Base-by-base conservation (phyloP, 2,329 filamentous ascomycete species). In the Claviceps humidiphila region DNA sequence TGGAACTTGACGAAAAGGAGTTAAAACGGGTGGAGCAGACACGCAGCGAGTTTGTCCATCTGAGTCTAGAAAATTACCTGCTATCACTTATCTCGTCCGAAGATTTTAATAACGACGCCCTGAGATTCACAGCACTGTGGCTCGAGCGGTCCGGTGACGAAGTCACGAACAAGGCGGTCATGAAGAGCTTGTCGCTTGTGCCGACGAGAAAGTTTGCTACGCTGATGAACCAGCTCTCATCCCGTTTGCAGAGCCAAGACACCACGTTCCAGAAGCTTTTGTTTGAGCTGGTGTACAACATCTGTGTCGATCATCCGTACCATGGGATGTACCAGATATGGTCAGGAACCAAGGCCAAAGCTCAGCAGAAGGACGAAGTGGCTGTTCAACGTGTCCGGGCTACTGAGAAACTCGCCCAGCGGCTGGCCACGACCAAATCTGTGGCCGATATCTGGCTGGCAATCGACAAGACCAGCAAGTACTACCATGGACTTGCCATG, bases 271-370 rank as follows among this genome's bases (percentile, higher is more conserved):
- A 98, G 61, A 75, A 73, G 42, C 74, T 91, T 1, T 73, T 99
- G 2, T 79, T 81, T 50, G 73, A 75, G 2, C 71, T 98, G 17
- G 82, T 97, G 4, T 81, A 82, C 61, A 83, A 82, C 8, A 95
- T 98, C 52, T 97, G 91, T 63, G 75, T 79, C 11, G 89, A 98
- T 53, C 93, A 99, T 68, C 94, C 93, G 0, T 95, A 90, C 65
- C 94, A 98, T 64, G 89, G 89, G 48, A 91, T 97, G 82, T 95
- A 98, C 64, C 90, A 97, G 60, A 88, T 98, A 43, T 96, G 91
- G 74, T 87, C 90, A 2, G 84, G 85, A 22, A 82, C 80, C 45
- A 86, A 83, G 60, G 81, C 78, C 50, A 84, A 82, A 54, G 78
- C 77, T 49, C 82, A 84, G 59, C 75, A 74, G 50, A 83, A 85